These are phyloP conservation scores for Phytophthora pisi DNA, from an alignment of 352 stramenopile genomes.

Conservation along the genomic window DNA sequence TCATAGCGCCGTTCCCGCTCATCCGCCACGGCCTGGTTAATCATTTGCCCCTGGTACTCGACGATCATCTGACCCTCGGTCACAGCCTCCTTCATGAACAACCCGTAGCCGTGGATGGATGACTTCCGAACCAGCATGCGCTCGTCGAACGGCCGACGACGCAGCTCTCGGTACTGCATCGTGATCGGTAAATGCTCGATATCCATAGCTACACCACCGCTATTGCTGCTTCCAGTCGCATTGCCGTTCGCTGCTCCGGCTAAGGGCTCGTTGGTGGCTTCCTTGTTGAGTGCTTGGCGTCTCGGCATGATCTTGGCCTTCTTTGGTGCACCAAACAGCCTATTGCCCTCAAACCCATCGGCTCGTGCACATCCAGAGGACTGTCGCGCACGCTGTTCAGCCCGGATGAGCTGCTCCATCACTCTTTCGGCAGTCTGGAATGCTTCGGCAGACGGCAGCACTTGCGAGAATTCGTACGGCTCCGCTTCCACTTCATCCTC, in stretches of 20 bases:
- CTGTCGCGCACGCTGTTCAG: constrained; percentile 83
- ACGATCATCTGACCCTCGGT: constrained; percentile 95
- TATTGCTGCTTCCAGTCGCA: constrained; percentile 13
- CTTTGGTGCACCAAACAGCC: constrained; percentile 47
- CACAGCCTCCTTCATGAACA: constrained; percentile 95
- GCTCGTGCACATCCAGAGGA: constrained; percentile 87
- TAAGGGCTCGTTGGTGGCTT: constrained; percentile 40
- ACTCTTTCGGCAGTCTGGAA: constrained; percentile 85
- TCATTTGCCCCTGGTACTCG: constrained; percentile 96
- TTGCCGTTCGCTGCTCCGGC: constrained; percentile 18
- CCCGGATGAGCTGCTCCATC: constrained; percentile 78
- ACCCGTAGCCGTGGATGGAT: constrained; percentile 96
- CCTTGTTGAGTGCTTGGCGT: constrained; percentile 43
- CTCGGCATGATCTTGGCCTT: constrained; percentile 39
- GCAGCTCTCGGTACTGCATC: constrained; percentile 94
- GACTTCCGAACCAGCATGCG: constrained; percentile 92
- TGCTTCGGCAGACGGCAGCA: constrained; percentile 66
- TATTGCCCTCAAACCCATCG: constrained; percentile 80
- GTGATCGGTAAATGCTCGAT: constrained; percentile 83
- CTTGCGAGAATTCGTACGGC: constrained; percentile 88
- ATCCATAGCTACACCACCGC: constrained; percentile 67
- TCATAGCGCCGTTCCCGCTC: constrained; percentile 95
- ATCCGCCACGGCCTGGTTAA: constrained; percentile 92
- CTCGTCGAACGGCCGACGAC: constrained; percentile 89
- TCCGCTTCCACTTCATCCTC: constrained; percentile 40